Conservation (phyloP, 371 early-diverging fungal genomes). For the Apophysomyces variabilis region DNA sequence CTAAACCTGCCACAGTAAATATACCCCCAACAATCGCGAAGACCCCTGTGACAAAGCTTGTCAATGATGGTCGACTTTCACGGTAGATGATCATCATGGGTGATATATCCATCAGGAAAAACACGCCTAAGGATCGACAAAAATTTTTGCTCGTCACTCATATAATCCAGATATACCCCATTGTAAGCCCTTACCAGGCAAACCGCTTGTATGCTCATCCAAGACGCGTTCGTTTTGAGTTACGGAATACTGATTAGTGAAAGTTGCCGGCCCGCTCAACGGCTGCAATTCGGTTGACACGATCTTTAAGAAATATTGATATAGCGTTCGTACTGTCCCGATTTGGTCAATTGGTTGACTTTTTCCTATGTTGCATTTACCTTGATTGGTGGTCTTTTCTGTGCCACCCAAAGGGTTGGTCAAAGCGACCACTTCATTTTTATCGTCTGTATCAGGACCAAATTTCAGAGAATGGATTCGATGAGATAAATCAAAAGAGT, state of each 20-base stretch:
- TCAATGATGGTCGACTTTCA: constrained; percentile 83
- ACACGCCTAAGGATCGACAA: constrained; percentile 67
- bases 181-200: constrained; percentile 54
- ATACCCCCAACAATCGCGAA: constrained; percentile 96
- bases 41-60: constrained; percentile 86
- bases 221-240: constrained; percentile 78
- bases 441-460: constrained; percentile 49
- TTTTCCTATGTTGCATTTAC: constrained; percentile 27
- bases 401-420: constrained; percentile 82
- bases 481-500: constrained; percentile 82
- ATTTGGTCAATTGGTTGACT: background rate
- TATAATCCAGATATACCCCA: background rate
- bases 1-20: constrained; percentile 91
- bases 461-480: constrained; percentile 84
- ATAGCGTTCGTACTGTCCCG: constrained; percentile 48
- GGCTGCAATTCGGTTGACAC: constrained; percentile 86
- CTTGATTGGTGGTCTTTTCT: constrained; percentile 47
- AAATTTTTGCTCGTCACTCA: constrained; percentile 6
- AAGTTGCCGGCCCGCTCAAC: constrained; percentile 62
- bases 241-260: constrained; percentile 94
- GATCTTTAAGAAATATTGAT: constrained; percentile 93
- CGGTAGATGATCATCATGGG: constrained; percentile 93
- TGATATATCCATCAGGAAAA: constrained; percentile 95
- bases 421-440: constrained; percentile 54
- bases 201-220: constrained; percentile 33